Evolutionary conservation across 352 stramenopile genomes (phyloP).

Genomic region (Globisporangium heterothallicum): DNA sequence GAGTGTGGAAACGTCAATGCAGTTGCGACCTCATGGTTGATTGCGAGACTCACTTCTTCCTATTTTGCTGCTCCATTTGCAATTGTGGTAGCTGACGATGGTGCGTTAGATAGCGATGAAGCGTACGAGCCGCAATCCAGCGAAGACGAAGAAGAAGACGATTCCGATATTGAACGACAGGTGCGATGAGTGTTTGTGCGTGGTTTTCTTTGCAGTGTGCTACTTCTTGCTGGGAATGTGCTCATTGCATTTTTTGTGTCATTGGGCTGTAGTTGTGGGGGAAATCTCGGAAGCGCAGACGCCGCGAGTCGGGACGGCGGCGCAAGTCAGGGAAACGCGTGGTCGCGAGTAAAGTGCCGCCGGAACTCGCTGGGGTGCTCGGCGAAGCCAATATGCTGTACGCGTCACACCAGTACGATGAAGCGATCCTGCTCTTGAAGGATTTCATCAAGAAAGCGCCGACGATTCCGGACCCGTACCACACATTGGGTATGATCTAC

Average conservation of each 20-base stretch:
- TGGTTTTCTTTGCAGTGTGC: not conserved
- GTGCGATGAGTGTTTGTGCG: slow-evolving; percentile 12
- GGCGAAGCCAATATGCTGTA: slow-evolving; percentile 85
- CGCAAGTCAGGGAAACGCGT: slow-evolving; percentile 44
- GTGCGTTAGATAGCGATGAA: slow-evolving; percentile 41
- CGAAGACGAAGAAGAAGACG: slow-evolving; percentile 68
- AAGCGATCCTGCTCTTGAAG: slow-evolving; percentile 76
- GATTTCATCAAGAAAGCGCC: slow-evolving; percentile 88
- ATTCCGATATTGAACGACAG: slow-evolving; percentile 81
- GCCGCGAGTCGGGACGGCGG: slow-evolving; percentile 29
- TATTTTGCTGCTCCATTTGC: not conserved
- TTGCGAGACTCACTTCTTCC: not conserved
- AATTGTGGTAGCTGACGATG: slow-evolving; percentile 11
- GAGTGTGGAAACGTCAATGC: too few species aligned
- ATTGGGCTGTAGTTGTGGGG: slow-evolving; percentile 61
- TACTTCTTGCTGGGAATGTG: not conserved
- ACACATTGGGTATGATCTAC: slow-evolving; percentile 86
- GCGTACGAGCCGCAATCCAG: slow-evolving; percentile 56
- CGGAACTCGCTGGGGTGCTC: slow-evolving; percentile 71
- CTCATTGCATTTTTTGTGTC: not conserved
- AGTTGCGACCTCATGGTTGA: too few species aligned
- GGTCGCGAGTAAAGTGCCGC: slow-evolving; percentile 68
- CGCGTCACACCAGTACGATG: slow-evolving; percentile 81
- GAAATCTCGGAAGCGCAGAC: slow-evolving; percentile 54
- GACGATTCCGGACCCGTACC: slow-evolving; percentile 83